Base-by-base conservation (phyloP, 352 stramenopile species). In the Paralagenidium karlingii region DNA sequence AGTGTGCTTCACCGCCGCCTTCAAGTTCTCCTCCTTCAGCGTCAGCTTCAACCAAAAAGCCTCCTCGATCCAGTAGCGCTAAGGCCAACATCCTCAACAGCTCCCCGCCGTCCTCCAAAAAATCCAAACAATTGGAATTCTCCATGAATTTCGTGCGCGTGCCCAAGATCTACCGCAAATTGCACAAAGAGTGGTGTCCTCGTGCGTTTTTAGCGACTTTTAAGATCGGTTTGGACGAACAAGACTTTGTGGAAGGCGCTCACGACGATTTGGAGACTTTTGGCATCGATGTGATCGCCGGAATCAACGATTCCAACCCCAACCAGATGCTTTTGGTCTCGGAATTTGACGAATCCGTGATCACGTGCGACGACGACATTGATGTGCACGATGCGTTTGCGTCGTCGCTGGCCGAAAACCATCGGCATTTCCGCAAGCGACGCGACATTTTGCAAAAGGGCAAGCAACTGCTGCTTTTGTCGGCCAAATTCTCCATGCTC, bases 401-500 rank as follows among this genome's bases (percentile, higher is more conserved):
- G 0, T 76, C 71, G 12, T 64, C 71, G 28, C 58, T 91, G 49
- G 62, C 69, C 1, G 61, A 82, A 22, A 60, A 84, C 58, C 77
- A 91, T 34, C 74, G 73, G 38, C 67, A 78, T 16, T 91, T 86
- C 40, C 63, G 66, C 20, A 63, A 60, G 38, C 80, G 67, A 40
- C 71, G 70, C 20, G 59, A 82, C 45, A 88, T 91, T 49, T 33
- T 91, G 33, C 55, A 68, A n/a, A 76, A 75, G 34, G 67, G 67
- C 20, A 91, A 91, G 51, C 57, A 81, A 40, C 43, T 91, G 8
- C 34, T 91, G 33, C 51, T 91, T 26, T 55, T 91, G 11, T 84
- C 77, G 39, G 77, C 77, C 42, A 91, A 91, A 41, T 91, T 91
- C 24, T 82, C 71, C 10, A 91, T 91, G 77, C 68, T 87, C 16